Base-by-base conservation (phyloP, 192 early-diverging fungal species). In the Coemansia sp. region DNA sequence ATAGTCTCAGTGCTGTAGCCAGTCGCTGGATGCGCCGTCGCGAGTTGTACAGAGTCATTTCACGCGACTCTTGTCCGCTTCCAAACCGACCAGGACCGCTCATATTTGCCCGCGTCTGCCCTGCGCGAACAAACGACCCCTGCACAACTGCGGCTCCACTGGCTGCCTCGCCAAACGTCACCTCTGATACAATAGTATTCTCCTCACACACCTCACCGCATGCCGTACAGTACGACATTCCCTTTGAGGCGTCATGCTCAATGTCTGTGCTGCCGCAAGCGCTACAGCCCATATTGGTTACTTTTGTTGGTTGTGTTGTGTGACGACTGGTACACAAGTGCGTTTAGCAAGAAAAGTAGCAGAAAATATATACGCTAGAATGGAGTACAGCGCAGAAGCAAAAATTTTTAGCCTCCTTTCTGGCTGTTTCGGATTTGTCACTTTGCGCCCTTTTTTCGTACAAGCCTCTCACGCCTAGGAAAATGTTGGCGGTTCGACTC, bases 131-230 rank as follows among this genome's bases (percentile, higher is more conserved):
- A 76, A 85, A 89, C 20, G 90, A 85, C 52, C 91, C 91, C 64
- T 88, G 87, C 11, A 90, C 75, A n/a, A 90, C 83, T 2, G 93
- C 92, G 6, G 91, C 90, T n/a, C 96, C 96, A 54, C 87, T 90
- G 24, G 92, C 70, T 7, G 86, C 85, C 78, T 98, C 96, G 25
- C 84, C 87, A 78, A 98, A 98, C 6, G 91, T 87, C 31, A 96
- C 88, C 83, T 98, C 96, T 0, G 92, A 76, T 19, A 98, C 92
- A 56, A 98, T 95, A 36, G 86, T 86, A 75, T 95, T 95, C 70
- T 98, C 93, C 80, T 97, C 95, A 55, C 93, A 63, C 22, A 98
- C 95, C 87, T 95, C 78, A 31, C 76, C 83, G 33, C 74, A 85
- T 4, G 56, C 58, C 29, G 73, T 74, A 69, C 92, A 94, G 62